A percentile compares a stretch with the other conserved stretches of the same genome.
Conservation (phyloP, 1,284 basidiomycete species). For the Singerocomus rubriflavus region DNA sequence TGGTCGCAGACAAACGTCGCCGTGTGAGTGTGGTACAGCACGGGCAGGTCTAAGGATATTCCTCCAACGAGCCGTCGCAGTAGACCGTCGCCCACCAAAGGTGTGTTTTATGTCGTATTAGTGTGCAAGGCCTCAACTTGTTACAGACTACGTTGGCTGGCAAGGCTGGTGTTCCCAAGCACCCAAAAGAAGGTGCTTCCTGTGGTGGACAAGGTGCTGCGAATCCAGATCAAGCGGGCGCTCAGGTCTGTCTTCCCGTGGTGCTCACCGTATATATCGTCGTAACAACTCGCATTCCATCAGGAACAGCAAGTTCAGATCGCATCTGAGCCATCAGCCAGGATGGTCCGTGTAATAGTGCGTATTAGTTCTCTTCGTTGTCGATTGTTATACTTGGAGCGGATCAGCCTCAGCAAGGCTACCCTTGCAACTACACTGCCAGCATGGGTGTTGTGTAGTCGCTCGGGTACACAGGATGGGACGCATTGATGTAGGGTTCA, state of each 20-base stretch:
- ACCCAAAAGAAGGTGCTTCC: not conserved
- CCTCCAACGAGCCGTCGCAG: too few species aligned
- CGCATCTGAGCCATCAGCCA: not conserved
- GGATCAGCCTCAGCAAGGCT: not conserved
- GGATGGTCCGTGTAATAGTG: not conserved
- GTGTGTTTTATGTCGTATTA: too few species aligned
- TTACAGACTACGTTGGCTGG: not conserved
- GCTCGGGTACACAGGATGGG: not conserved
- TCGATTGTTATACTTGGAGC: not conserved
- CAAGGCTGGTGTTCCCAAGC: not conserved
- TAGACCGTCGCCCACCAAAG: too few species aligned
- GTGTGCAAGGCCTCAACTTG: not conserved
- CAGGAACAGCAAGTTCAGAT: not conserved
- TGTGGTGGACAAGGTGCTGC: not conserved
- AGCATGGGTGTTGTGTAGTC: not conserved
- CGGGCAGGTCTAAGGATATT: too few species aligned
- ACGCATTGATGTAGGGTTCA: not conserved
- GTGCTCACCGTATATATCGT: not conserved
- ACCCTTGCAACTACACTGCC: not conserved
- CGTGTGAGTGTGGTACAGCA: not conserved
- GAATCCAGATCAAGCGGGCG: not conserved
- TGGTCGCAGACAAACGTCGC: not conserved
- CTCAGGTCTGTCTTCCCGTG: not conserved
- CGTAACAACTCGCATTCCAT: not conserved
- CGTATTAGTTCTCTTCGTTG: not conserved